Evolutionary conservation across 768 basidiomycete genomes (phyloP).

Genomic region (Amanita rubescens): DNA sequence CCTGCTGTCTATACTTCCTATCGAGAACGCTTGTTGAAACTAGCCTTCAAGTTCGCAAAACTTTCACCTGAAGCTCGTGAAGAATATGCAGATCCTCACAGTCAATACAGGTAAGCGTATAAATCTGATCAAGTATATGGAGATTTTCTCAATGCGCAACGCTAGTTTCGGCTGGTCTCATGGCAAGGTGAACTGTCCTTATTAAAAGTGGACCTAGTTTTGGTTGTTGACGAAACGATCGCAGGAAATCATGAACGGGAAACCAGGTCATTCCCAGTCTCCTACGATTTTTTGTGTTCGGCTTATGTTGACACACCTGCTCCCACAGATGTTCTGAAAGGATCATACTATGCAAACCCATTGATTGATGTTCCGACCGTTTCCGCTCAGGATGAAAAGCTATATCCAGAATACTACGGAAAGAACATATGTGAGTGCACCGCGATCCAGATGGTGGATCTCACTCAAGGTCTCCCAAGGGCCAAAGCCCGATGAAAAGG

Average conservation of each 20-base stretch:
- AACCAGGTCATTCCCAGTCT: conserved; percentile 43
- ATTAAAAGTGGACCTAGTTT: not conserved
- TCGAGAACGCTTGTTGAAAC: conserved; percentile 64
- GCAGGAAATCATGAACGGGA: conserved; percentile 95
- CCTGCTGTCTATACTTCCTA: conserved; percentile 56
- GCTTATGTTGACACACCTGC: not conserved
- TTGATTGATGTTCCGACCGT: conserved; percentile 61
- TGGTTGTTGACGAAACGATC: not conserved
- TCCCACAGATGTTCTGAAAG: conserved; percentile 69
- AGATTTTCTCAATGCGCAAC: not conserved
- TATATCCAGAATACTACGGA: conserved; percentile 81
- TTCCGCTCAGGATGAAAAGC: conserved; percentile 39
- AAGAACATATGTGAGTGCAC: conserved; percentile 70
- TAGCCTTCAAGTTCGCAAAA: conserved; percentile 70
- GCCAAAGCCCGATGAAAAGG: conserved; percentile 51
- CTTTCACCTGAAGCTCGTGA: conserved; percentile 64
- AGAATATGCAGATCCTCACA: conserved; percentile 62
- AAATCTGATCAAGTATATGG: not conserved
- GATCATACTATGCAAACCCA: conserved; percentile 92
- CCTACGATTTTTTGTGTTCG: not conserved
- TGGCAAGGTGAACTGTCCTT: conserved; percentile 57
- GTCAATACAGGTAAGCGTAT: conserved; percentile 63
- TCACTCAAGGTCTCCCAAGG: conserved; percentile 30
- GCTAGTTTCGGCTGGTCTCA: conserved; percentile 94
- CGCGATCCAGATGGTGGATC: not conserved